These are phyloP conservation scores for Hymenoscyphus linearis DNA, from an alignment of 2,329 filamentous ascomycete genomes.

Conservation along the genomic window DNA sequence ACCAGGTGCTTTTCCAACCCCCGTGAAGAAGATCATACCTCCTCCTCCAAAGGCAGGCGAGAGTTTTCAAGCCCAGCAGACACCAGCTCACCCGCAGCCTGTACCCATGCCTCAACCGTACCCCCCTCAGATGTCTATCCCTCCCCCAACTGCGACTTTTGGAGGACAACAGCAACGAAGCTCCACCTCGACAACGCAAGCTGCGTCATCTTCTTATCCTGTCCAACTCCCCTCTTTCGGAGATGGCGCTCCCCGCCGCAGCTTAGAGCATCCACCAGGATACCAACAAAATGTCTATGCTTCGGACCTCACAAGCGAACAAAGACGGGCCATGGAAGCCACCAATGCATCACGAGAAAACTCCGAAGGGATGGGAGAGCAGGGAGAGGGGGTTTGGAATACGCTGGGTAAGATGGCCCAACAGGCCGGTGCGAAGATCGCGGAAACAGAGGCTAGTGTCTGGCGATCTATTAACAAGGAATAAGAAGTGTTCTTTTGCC, in stretches of 20 bases:
- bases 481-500: slow-evolving; percentile 13
- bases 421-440: slow-evolving; percentile 52
- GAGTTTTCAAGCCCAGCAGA: slow-evolving; percentile 35
- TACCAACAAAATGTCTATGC: slow-evolving; percentile 53
- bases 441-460: slow-evolving; percentile 54
- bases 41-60: slow-evolving; percentile 49
- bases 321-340: slow-evolving; percentile 31
- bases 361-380: slow-evolving; percentile 8
- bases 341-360: slow-evolving; percentile 6
- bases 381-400: slow-evolving; percentile 46
- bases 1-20: slow-evolving; percentile 49
- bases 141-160: slow-evolving; percentile 40
- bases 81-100: slow-evolving; percentile 27
- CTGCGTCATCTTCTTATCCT: slow-evolving; percentile 24
- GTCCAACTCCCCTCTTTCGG: slow-evolving; percentile 16
- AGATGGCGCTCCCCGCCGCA: slow-evolving; percentile 15
- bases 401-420: slow-evolving; percentile 53
- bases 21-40: slow-evolving; percentile 37
- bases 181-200: slow-evolving; percentile 36
- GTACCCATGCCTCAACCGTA: slow-evolving; percentile 30
- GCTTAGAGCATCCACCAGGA: slow-evolving; percentile 36
- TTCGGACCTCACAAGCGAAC: slow-evolving; percentile 45
- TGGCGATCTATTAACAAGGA: slow-evolving; percentile 58
- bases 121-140: slow-evolving; percentile 47
- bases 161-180: slow-evolving; percentile 41